Evolutionary conservation across 2,329 filamentous ascomycete genomes (phyloP).

Genomic region (Ascocoryne sarcoides): DNA sequence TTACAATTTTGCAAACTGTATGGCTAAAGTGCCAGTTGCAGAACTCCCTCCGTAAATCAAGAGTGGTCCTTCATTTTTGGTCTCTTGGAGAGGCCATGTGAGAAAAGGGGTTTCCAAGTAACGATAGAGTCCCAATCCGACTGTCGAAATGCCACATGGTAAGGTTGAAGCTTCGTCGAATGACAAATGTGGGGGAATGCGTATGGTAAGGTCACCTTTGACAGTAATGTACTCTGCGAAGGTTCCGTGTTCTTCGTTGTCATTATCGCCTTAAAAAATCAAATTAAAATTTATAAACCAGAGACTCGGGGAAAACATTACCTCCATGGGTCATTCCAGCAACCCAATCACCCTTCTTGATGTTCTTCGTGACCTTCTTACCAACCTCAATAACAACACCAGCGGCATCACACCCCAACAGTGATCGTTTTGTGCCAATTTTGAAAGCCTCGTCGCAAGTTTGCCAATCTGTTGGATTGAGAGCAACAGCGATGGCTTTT

Average conservation of each 20-base stretch:
- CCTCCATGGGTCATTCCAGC: conserved; percentile 16
- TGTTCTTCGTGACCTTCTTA: conserved; percentile 12
- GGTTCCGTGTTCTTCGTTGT: conserved; percentile 16
- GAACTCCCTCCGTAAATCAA: conserved; percentile 27
- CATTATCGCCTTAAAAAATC: conserved; percentile 6
- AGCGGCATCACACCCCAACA: conserved; percentile 16
- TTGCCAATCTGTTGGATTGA: conserved; percentile 25
- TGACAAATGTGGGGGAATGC: conserved; percentile 35
- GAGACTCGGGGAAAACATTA: conserved; percentile 1
- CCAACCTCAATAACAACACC: conserved; percentile 18
- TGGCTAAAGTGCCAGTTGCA: conserved; percentile 24
- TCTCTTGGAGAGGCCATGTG: conserved; percentile 4
- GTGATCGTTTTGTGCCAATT: conserved; percentile 3
- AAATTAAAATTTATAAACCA: not conserved
- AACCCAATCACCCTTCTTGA: conserved; percentile 18
- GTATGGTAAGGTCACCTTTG: conserved; percentile 33
- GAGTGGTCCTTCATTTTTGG: conserved; percentile 20
- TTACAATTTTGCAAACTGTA: conserved; percentile 25
- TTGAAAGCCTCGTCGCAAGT: conserved; percentile 14
- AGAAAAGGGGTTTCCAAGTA: conserved; percentile 23
- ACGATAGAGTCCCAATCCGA: conserved; percentile 13
- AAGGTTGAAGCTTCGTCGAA: conserved; percentile 36
- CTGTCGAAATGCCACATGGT: conserved; percentile 10
- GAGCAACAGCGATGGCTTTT: conserved; percentile 20
- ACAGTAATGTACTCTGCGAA: conserved; percentile 20